These are phyloP conservation scores for Hanseniaspora singularis DNA, from an alignment of 805 yeast genomes.

Conservation along the genomic window DNA sequence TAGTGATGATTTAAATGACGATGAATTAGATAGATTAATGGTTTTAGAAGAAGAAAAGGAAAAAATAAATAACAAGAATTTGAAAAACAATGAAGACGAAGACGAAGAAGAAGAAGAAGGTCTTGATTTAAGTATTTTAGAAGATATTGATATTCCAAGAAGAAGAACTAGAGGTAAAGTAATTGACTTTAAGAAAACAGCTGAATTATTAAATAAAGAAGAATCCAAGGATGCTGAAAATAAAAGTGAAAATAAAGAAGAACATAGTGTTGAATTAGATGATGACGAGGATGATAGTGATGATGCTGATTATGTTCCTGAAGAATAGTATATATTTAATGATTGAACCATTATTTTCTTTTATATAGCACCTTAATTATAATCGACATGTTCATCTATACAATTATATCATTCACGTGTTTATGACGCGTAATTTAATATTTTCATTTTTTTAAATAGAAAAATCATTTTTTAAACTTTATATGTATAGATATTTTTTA, in stretches of 20 bases:
- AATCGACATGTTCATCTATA: too few species aligned
- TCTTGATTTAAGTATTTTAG: conserved; percentile 8
- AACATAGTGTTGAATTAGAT: neutral
- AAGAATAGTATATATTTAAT: conserved; percentile 2
- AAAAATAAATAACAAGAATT: neutral
- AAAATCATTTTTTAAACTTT: too few species aligned
- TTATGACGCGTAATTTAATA: too few species aligned
- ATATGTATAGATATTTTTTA: too few species aligned
- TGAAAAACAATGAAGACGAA: neutral
- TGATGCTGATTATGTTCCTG: conserved; percentile 12
- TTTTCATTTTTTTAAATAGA: too few species aligned
- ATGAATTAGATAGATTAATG: conserved; percentile 13
- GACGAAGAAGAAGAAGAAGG: conserved; percentile 13
- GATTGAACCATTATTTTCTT: neutral
- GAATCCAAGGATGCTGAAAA: neutral
- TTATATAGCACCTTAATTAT: too few species aligned
- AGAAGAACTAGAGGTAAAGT: conserved; percentile 16
- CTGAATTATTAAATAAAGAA: conserved; percentile 7
- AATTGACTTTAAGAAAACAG: conserved; percentile 14
- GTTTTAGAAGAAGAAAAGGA: conserved; percentile 13
- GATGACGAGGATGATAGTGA: conserved; percentile 9
- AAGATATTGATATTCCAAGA: neutral
- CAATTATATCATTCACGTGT: too few species aligned
- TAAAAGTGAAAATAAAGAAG: neutral
- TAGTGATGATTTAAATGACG: conserved; percentile 12